Evolutionary conservation across 2,329 filamentous ascomycete species (phyloP).

Genomic region (Fusarium aywerte): DNA sequence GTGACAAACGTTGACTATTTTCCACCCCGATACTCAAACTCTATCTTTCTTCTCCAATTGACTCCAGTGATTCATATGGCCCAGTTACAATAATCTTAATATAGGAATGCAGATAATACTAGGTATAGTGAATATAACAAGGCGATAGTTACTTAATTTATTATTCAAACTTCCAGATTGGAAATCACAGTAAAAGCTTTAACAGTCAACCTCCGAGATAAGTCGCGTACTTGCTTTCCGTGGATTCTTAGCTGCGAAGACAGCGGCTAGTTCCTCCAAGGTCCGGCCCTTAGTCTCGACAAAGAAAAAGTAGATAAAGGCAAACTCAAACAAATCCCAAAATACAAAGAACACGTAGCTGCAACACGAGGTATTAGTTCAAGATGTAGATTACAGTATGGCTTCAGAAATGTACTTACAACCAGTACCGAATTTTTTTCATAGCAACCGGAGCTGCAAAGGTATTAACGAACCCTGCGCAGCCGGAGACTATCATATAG

Average conservation of each 20-base stretch:
- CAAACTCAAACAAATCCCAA: slow-evolving; percentile 16
- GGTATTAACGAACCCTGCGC: slow-evolving; percentile 33
- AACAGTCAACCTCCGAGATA: neutral
- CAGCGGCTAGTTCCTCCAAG: neutral
- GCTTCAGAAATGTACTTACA: neutral
- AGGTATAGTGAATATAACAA: too few relatives aligned
- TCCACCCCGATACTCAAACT: too few relatives aligned
- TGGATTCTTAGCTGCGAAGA: slow-evolving; percentile 3
- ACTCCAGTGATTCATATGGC: too few relatives aligned
- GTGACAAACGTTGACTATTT: too few relatives aligned
- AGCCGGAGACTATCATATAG: slow-evolving; percentile 17
- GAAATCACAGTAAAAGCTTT: too few relatives aligned
- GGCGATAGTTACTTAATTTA: too few relatives aligned
- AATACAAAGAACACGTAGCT: slow-evolving; percentile 21
- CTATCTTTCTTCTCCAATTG: too few relatives aligned
- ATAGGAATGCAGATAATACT: too few relatives aligned
- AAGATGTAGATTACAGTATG: accelerated
- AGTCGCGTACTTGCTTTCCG: slow-evolving; percentile 5
- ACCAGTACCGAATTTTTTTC: slow-evolving; percentile 31
- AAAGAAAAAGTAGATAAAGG: slow-evolving; percentile 10
- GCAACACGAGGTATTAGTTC: accelerated
- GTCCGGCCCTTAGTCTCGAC: slow-evolving; percentile 5
- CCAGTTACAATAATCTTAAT: too few relatives aligned
- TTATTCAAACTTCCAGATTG: too few relatives aligned
- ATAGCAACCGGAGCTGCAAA: slow-evolving; percentile 37